Evolutionary conservation across 2,329 filamentous ascomycete species (phyloP), one percentile per base, ranked within the genome.

Genomic region (Geosmithia putterillii): DNA sequence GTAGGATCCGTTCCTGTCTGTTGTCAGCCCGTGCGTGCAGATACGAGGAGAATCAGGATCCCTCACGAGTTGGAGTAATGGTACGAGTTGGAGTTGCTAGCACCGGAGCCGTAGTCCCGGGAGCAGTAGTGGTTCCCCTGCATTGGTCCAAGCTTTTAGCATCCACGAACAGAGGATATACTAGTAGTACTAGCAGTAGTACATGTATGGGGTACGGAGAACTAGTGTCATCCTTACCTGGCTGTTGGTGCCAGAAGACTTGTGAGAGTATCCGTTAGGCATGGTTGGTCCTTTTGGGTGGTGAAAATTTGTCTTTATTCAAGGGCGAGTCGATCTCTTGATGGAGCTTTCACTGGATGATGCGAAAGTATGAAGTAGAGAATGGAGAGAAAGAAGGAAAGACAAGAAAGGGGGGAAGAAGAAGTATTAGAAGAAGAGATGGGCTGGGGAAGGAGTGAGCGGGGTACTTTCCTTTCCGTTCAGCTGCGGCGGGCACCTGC

Each of bases 71-170:
- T 85, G 42, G 76, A 82, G 57, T 83, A 85, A 56, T 84, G 79
- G 57, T 80, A 81, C 7, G 67, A 62, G 62, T 82, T 82, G 23
- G 62, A 59, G 57, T 79, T 78, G 42, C 67, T 49, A 7, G 70
- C 74, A 41, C 60, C 52, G 48, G 66, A 68, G 47, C 76, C 76
- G 50, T 83, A 82, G 61, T 80, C 74, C 28, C 80, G 77, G 38
- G 70, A 59, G 60, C 78, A 81, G 54, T 77, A 84, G 63, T 78
- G 74, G 61, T 84, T 84, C 48, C 81, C 80, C 79, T 83, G 22
- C 20, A n/a, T 23, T 18, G 38, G 17, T 10, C 17, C 12, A 21
- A 18, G 38, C 6, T 40, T 22, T 14, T 18, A n/a, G 20, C 7
- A 7, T 28, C 23, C 4, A 15, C 7, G 36, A 44, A 22, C n/a